Base-by-base conservation (phyloP, 768 basidiomycete species). In the Lepiota brunneoincarnata region DNA sequence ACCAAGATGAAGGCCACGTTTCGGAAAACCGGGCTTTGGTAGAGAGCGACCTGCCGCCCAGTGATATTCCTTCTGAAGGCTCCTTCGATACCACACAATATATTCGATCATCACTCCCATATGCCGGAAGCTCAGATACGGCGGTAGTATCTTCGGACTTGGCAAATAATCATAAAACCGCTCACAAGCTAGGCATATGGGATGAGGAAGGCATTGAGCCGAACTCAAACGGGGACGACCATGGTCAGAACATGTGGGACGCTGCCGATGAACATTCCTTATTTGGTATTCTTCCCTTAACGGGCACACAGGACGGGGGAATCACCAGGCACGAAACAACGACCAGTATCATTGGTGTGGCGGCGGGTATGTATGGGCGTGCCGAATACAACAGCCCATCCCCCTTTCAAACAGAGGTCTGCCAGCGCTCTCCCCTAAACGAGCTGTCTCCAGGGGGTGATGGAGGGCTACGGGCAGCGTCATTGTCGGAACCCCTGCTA, bases 31-130 rank as follows among this genome's bases (percentile, higher is more conserved):
- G 2, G 15, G 44, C 37, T 38, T 14, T 12, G 14, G 2, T 39
- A 12, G 52, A 47, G 15, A 54, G 43, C 37, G 44, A 54, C 31
- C 52, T 54, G 28, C 52, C 52, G 4, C 52, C 52, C 24, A 54
- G 52, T 20, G 52, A 54, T 18, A 39, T 54, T 46, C 36, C 37
- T 10, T 37, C 21, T n/a, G 26, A 54, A 9, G 34, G 37, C 10
- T 45, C 43, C 17, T 31, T n/a, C n/a, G 43, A 54, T 20, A 36
- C 39, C 26, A 39, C 41, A 14, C 26, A 37, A 36, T 52, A 23
- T 18, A 23, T 12, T 11, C 51, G 20, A 10, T 52, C 51, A 3
- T 54, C 52, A 14, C 52, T 54, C n/a, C 52, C 52, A 2, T 3
- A 46, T 6, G 52, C 52, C 17, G 52, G 40, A 20, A 54, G 52